Evolutionary conservation across 345 rosid species (phyloP).

Genomic region (Nasturtium officinale): DNA sequence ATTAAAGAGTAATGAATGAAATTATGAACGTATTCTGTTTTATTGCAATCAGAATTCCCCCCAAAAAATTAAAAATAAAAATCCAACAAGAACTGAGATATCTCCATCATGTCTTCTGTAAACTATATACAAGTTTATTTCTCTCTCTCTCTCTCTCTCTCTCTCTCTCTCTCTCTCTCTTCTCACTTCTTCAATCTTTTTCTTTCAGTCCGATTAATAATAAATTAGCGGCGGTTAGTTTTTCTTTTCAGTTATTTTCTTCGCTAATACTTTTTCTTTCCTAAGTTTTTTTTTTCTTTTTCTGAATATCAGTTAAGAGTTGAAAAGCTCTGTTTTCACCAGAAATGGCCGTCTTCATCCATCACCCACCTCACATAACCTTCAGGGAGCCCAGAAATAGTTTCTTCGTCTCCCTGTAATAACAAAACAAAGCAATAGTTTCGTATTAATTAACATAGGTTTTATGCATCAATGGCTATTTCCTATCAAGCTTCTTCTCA

Average conservation of each 20-base stretch:
- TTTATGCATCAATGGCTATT: slow-evolving; percentile 7
- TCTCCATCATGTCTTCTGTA: too few relatives aligned
- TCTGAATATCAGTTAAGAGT: not conserved
- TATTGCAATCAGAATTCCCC: slow-evolving; percentile 4
- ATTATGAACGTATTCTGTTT: slow-evolving; percentile 5
- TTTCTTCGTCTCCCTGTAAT: slow-evolving; percentile 51
- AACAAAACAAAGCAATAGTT: slow-evolving; percentile 3
- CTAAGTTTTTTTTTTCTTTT: not conserved
- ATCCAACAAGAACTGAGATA: too few relatives aligned
- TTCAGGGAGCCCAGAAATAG: slow-evolving; percentile 46
- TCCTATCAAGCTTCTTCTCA: slow-evolving; percentile 33
- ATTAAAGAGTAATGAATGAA: not conserved
- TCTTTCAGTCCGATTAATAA: not conserved
- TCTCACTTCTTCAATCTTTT: not conserved
- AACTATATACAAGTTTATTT: too few relatives aligned
- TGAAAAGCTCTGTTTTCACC: slow-evolving; percentile 28
- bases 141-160: too few relatives aligned
- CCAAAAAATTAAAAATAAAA: not conserved
- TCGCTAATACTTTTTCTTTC: slow-evolving; percentile 22
- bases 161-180: too few relatives aligned
- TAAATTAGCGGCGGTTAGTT: slow-evolving; percentile 33
- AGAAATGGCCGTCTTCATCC: slow-evolving; percentile 52
- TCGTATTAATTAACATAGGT: not conserved
- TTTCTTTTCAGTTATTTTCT: slow-evolving; percentile 26
- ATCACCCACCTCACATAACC: slow-evolving; percentile 71